Evolutionary conservation across 352 stramenopile genomes (phyloP).

Genomic region (Phytophthora pini): DNA sequence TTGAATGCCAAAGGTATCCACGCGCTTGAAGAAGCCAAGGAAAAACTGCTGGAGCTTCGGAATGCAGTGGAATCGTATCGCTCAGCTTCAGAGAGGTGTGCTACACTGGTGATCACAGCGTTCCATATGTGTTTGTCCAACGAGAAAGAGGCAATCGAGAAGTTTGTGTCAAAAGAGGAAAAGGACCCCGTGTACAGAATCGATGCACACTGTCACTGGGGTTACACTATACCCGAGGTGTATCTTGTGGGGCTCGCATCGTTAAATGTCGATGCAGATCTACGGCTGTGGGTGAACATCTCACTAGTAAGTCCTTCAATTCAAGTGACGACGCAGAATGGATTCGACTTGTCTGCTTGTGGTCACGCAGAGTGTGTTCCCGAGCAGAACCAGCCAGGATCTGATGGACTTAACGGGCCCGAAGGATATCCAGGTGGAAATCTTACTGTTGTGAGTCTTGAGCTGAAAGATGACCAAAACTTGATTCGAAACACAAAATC

Average conservation of each 20-base stretch:
- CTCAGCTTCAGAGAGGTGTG: background rate
- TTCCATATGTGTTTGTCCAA: conserved; percentile 20
- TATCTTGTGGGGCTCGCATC: conserved; percentile 22
- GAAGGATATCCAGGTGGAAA: conserved; percentile 27
- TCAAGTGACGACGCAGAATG: background rate
- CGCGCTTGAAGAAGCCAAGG: conserved; percentile 17
- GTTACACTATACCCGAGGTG: background rate
- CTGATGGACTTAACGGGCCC: conserved; percentile 4
- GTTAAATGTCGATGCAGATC: conserved; percentile 13
- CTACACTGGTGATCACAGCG: conserved; percentile 14
- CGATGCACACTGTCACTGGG: too few relatives aligned
- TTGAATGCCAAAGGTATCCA: conserved; percentile 1
- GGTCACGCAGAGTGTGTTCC: background rate
- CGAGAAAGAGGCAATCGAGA: conserved; percentile 6
- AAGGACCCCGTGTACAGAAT: too few relatives aligned
- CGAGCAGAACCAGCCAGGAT: background rate
- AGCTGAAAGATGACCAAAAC: conserved; percentile 4
- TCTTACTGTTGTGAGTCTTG: conserved; percentile 4
- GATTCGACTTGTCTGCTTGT: conserved; percentile 14
- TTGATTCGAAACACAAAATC: conserved; percentile 12
- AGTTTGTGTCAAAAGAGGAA: conserved; percentile 18
- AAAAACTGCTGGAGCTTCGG: conserved; percentile 7
- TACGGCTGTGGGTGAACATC: conserved; percentile 23
- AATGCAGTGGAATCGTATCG: conserved; percentile 8
- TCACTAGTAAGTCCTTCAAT: conserved; percentile 15